Base-by-base conservation (phyloP, 768 basidiomycete species). In the Tricholoma hemisulphureum region DNA sequence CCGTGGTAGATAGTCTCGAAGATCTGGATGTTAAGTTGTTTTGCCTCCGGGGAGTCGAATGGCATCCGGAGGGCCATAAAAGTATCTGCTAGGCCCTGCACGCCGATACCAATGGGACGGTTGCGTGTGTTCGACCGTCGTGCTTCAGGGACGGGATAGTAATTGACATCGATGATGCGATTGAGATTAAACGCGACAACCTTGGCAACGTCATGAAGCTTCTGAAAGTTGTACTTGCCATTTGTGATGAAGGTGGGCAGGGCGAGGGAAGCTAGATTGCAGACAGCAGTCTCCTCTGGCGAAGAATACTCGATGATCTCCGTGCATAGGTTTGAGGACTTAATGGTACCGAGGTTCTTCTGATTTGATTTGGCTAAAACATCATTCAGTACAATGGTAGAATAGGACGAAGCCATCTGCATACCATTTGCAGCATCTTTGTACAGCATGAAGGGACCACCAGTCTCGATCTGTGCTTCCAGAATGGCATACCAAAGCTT, bases 1-100 rank as follows among this genome's bases (percentile, higher is more conserved):
- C 83, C 96, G 64, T 99, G 94, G 71, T 98, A 99, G 70, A 99
- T 98, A 13, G 97, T 99, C 80, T 99, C 97, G 71, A 97, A 98
- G 73, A 99, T 98, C 75, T 96, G 86, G 61, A 88, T 80, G 78
- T 99, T 98, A 63, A 99, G 86, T 64, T 86, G 76, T 67, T 89
- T 87, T 13, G 96, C 97, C 43, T 85, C 87, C 16, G 79, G 81
- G 2, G 92, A 93, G 65, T 98, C 97, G 74, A 98, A 99, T 0
- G 97, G 92, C 84, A 98, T 85, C 59, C 89, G 91, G 8, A 99
- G 83, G 23, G 90, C 89, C 95, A 98, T 98, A 81, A 99, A 99
- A 2, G 95, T 83, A 67, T 99, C 97, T 14, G 97, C 97, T 41
- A 99, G 88, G 71, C 97, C 96, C 71, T 99, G 93, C 54, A 98